Conservation (phyloP, 345 rosid species). For the Combretum micranthum region DNA sequence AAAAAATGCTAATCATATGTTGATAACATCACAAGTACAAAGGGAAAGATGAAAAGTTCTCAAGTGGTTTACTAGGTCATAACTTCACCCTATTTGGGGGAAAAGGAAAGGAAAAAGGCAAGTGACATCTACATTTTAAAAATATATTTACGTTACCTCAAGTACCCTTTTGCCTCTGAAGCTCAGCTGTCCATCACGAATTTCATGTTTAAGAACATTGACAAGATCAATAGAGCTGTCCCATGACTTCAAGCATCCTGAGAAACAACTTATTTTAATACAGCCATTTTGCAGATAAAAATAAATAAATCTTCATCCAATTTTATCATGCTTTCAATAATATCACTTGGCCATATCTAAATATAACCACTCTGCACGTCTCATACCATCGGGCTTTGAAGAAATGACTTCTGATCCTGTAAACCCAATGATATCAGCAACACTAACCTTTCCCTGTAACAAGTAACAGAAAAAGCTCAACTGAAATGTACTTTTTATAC, state of each 20-base stretch:
- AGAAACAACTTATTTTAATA: slow-evolving; percentile 8
- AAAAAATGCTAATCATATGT: no score
- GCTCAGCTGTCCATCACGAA: slow-evolving; percentile 95
- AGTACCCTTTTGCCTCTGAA: slow-evolving; percentile 97
- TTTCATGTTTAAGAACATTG: slow-evolving; percentile 82
- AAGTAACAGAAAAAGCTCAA: not conserved
- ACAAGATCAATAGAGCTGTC: slow-evolving; percentile 83
- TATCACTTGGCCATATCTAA: not conserved
- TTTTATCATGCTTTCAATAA: not conserved
- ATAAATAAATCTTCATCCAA: not conserved
- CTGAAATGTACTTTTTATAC: not conserved
- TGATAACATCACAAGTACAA: not conserved
- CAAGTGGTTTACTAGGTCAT: no score
- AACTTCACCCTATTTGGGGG: no score
- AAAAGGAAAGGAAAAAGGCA: not conserved
- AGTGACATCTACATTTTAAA: no score
- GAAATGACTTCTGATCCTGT: slow-evolving; percentile 59
- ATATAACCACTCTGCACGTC: not conserved
- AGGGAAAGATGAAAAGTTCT: not conserved
- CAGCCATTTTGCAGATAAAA: not conserved
- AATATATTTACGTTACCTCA: slow-evolving; percentile 43
- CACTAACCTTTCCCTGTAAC: slow-evolving; percentile 77
- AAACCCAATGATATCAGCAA: slow-evolving; percentile 79
- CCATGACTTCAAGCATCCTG: slow-evolving; percentile 83
- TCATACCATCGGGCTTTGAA: slow-evolving; percentile 64